Base-by-base conservation (phyloP, 805 yeast species). In the Saccharomyces cerevisiae region DNA sequence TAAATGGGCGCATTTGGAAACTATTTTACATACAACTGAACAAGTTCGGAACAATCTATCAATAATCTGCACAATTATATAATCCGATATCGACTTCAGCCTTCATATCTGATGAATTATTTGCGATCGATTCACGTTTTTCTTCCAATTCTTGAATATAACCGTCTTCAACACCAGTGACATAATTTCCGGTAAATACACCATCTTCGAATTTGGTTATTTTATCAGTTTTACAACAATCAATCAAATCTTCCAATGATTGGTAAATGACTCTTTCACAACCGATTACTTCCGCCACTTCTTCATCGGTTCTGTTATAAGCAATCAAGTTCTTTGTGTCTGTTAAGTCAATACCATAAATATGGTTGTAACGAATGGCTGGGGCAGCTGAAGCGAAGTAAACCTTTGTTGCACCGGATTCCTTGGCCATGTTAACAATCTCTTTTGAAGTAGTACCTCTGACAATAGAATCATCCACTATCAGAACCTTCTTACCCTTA, bases 321-420 rank as follows among this genome's bases (percentile, higher is more conserved):
- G 97, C 99, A 48, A 94, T 97, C 36, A 94, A 77, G 10, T 96
- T 96, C 70, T 83, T 87, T 50, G 92, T 88, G 67, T 94, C 98
- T 29, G 99, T 98, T 57, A 94, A 79, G 74, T 94, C 99, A 61
- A 94, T 94, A 70, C 99, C 99, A 70, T 94, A 94, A 55, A 94
- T 89, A 69, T 94, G 99, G 74, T 94, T 94, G 73, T 77, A 83
- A 71, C 99, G 82, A 64, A 94, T 94, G n/a, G 97, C 95, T 29
- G 99, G 99, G 14, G 99, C 96, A 67, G 97, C 94, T 27, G 96
- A 88, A 0, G 99, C 99, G 70, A 94, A 86, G 69, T 82, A 92
- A n/a, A 94, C 99, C 63, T 83, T 85, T 57, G 81, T 84, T 48
- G 99, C 99, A 55, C 99, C 99, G 4, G 98, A 96, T 71, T 94